phyloP scores from a whole-genome alignment of 163 green algal genomes.

The Picocystis sp. region DNA sequence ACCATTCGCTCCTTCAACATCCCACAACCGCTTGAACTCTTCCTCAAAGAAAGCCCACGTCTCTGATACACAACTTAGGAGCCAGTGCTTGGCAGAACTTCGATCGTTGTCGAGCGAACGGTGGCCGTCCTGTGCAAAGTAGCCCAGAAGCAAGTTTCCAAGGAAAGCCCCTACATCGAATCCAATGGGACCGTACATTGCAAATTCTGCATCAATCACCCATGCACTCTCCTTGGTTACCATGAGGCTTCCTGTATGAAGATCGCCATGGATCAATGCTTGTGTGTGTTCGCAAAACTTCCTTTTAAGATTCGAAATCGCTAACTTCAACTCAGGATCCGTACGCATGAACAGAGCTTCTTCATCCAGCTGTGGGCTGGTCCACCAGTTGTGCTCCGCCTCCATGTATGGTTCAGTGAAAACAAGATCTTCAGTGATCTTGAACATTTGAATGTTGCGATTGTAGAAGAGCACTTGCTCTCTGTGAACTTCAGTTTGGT shows the following conservation, averaged over 20 bases:
- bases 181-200: conserved; percentile 79
- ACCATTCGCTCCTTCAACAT: conserved; percentile 6
- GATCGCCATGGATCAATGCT: conserved; percentile 85
- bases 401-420: conserved; percentile 83
- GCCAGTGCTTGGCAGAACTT: conserved; percentile 11
- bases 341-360: conserved; percentile 45
- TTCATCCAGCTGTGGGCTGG: conserved; percentile 59
- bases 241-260: conserved; percentile 92
- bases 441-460: conserved; percentile 74
- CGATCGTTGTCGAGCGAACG: conserved; percentile 6
- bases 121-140: conserved; percentile 70
- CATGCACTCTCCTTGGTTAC: conserved; percentile 27
- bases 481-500: conserved; percentile 33
- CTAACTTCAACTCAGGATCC: conserved; percentile 36
- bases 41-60: conserved; percentile 22
- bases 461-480: conserved; percentile 15
- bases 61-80: conserved; percentile 16
- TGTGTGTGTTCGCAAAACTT: conserved; percentile 52
- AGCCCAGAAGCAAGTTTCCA: conserved; percentile 76
- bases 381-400: conserved; percentile 55
- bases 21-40: conserved; percentile 51
- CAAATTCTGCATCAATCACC: conserved; percentile 91
- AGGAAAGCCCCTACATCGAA: conserved; percentile 95
- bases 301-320: conserved; percentile 22
- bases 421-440: conserved; percentile 81